These are phyloP conservation scores for Sabuloglossum arenarium DNA, from an alignment of 495 filamentous ascomycete genomes.

Conservation along the genomic window DNA sequence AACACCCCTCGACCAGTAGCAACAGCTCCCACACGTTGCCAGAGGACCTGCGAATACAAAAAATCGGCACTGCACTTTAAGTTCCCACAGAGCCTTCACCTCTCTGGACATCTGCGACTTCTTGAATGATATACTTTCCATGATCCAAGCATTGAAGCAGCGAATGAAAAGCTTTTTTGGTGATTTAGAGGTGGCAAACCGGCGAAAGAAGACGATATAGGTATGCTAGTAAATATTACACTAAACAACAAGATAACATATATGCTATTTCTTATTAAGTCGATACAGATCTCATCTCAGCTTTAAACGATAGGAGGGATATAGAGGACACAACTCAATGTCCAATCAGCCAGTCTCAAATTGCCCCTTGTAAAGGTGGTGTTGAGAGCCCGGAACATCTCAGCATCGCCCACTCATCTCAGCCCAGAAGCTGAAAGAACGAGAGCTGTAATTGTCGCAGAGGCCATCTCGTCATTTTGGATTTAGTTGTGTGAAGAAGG, in stretches of 20 bases:
- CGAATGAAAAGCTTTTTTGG: no score
- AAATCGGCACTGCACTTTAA: no score
- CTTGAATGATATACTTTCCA: no score
- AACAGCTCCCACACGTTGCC: no score
- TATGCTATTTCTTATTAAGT: no score
- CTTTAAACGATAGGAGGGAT: not conserved
- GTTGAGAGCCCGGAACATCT: constrained; percentile 22
- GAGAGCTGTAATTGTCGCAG: constrained; percentile 19
- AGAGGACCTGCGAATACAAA: no score
- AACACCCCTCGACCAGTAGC: no score
- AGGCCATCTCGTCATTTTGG: constrained; percentile 27
- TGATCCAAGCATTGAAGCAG: no score
- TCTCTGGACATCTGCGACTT: no score
- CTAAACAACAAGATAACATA: not conserved
- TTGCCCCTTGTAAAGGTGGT: constrained; percentile 25
- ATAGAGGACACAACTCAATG: constrained; percentile 3
- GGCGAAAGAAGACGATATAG: not conserved
- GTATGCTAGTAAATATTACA: not conserved
- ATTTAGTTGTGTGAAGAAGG: constrained; percentile 24
- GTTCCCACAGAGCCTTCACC: no score
- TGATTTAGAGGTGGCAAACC: not conserved
- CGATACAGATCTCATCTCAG: no score
- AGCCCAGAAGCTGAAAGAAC: constrained; percentile 13
- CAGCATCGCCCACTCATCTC: constrained; percentile 24
- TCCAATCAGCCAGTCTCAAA: constrained; percentile 28